A percentile compares a stretch with the other conserved stretches of the same genome.
These are phyloP conservation scores for Adansonia madagascariensis DNA, from an alignment of 441 rosid genomes.

Conservation along the genomic window DNA sequence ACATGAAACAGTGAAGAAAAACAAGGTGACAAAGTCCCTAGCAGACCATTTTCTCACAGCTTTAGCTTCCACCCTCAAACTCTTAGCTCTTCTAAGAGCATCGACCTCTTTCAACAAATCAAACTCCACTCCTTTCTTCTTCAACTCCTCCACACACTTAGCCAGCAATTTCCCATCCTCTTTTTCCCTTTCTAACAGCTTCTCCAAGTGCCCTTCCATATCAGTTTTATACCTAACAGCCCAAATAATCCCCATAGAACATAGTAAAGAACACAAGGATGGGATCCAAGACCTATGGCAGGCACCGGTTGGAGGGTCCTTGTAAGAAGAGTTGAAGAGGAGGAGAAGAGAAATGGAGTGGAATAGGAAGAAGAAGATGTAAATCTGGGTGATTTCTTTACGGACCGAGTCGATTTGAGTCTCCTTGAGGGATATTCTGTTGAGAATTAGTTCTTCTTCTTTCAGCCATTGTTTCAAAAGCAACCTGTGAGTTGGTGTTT, in stretches of 20 bases:
- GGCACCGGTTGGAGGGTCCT: slow-evolving; percentile 9
- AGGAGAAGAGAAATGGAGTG: slow-evolving; percentile 75
- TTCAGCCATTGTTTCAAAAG: slow-evolving; percentile 92
- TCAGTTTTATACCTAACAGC: slow-evolving; percentile 84
- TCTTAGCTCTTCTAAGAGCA: slow-evolving; percentile 87
- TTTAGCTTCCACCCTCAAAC: slow-evolving; percentile 69
- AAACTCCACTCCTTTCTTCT: slow-evolving; percentile 84
- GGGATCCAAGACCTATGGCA: slow-evolving; percentile 82
- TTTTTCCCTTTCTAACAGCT: slow-evolving; percentile 79
- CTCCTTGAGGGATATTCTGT: slow-evolving; percentile 70
- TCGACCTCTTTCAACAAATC: slow-evolving; percentile 93
- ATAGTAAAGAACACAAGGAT: slow-evolving; percentile 61
- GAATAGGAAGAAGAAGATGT: slow-evolving; percentile 84
- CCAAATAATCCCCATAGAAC: slow-evolving; percentile 80
- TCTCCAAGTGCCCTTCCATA: slow-evolving; percentile 74
- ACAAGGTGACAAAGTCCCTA: slow-evolving; percentile 69
- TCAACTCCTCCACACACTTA: slow-evolving; percentile 88
- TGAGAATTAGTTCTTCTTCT: slow-evolving; percentile 83
- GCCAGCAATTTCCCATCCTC: slow-evolving; percentile 80
- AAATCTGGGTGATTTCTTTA: slow-evolving; percentile 70
- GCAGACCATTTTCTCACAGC: slow-evolving; percentile 80
- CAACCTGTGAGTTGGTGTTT: slow-evolving; percentile 89
- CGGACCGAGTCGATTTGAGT: slow-evolving; percentile 66
- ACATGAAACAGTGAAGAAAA: slow-evolving; percentile 77
- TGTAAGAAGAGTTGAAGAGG: slow-evolving; percentile 62